These are phyloP conservation scores for Phytopythium chamaehyphon DNA, from an alignment of 352 stramenopile genomes.

Conservation along the genomic window DNA sequence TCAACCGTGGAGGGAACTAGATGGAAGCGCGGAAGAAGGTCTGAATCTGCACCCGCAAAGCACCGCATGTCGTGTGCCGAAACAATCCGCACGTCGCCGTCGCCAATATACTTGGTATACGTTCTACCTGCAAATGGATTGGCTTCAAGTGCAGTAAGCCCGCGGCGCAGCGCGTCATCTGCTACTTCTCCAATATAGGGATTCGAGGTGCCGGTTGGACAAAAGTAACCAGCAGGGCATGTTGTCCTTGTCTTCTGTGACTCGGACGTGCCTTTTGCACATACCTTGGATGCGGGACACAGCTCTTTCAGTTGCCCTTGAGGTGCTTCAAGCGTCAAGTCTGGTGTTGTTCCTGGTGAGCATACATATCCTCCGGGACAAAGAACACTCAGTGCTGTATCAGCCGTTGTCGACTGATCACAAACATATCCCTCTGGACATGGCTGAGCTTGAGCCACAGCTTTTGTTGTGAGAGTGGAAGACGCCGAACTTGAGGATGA, in stretches of 20 bases:
- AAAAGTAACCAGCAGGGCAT: slow-evolving; percentile 94
- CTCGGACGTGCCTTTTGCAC: slow-evolving; percentile 80
- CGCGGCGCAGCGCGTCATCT: slow-evolving; percentile 85
- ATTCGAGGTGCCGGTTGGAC: slow-evolving; percentile 91
- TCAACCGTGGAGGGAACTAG: slow-evolving; percentile 9
- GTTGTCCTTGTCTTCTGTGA: slow-evolving; percentile 67
- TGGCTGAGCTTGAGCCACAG: slow-evolving; percentile 82
- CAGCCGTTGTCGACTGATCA: slow-evolving; percentile 86
- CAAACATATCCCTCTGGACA: slow-evolving; percentile 95
- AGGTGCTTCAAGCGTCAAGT: slow-evolving; percentile 86
- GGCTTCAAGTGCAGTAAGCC: slow-evolving; percentile 49
- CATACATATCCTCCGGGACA: slow-evolving; percentile 94
- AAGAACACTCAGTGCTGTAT: slow-evolving; percentile 58
- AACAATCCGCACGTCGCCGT: slow-evolving; percentile 85
- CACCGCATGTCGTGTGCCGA: slow-evolving; percentile 91
- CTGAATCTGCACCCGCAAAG: slow-evolving; percentile 84
- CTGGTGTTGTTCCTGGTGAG: slow-evolving; percentile 91
- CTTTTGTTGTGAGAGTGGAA: slow-evolving; percentile 9
- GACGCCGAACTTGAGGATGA: slow-evolving; percentile 8
- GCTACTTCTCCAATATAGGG: slow-evolving; percentile 83
- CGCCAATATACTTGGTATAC: slow-evolving; percentile 88
- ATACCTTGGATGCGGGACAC: slow-evolving; percentile 90
- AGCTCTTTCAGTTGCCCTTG: slow-evolving; percentile 85
- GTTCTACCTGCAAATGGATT: slow-evolving; percentile 71
- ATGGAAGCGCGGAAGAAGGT: slow-evolving; percentile 61